Conservation (phyloP, 2,329 filamentous ascomycete genomes). For the Colletotrichum sp. region DNA sequence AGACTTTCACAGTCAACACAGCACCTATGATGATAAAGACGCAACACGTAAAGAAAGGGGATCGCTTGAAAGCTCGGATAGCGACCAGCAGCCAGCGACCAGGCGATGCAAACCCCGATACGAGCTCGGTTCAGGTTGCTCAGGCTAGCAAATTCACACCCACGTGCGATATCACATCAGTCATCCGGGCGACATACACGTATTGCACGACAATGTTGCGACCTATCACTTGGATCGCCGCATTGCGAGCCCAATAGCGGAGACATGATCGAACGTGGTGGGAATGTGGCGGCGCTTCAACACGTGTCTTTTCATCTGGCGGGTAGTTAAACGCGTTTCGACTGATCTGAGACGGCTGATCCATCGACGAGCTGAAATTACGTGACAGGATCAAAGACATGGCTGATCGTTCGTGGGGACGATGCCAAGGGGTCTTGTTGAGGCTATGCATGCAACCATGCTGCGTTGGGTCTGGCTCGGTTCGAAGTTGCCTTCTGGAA, state of each 20-base stretch:
- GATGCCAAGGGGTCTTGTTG: neutral
- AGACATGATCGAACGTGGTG: neutral
- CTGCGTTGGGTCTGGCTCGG: neutral
- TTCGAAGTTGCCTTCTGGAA: neutral
- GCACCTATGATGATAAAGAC: neutral
- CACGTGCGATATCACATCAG: neutral
- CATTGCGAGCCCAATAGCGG: neutral
- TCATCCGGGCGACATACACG: neutral
- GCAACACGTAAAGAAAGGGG: neutral
- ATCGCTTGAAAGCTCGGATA: neutral
- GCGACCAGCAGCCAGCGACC: neutral
- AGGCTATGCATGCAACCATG: neutral
- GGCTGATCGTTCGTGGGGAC: neutral
- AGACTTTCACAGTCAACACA: neutral
- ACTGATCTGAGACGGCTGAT: slow-evolving; percentile 7
- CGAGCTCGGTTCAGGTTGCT: neutral
- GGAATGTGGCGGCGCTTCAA: neutral
- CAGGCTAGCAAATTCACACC: neutral
- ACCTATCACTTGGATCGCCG: neutral
- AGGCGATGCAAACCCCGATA: neutral
- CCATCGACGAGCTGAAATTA: neutral
- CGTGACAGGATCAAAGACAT: neutral
- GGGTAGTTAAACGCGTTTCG: neutral
- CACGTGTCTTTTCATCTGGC: neutral
- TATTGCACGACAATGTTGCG: neutral